These are phyloP conservation scores for Colletotrichum lentis DNA, from an alignment of 2,329 filamentous ascomycete genomes.

Conservation along the genomic window DNA sequence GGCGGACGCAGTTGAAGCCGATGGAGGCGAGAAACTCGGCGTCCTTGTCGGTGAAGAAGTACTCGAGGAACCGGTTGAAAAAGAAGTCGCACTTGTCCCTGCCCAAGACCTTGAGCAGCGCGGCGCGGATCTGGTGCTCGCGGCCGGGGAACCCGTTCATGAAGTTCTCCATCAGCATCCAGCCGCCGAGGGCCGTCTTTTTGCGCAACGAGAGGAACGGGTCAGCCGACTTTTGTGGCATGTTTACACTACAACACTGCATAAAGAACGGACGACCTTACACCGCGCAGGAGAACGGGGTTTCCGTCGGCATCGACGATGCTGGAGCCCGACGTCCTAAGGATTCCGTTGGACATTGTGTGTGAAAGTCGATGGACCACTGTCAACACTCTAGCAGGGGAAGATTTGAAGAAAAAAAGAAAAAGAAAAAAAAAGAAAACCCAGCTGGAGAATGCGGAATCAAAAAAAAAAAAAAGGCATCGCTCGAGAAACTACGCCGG, in stretches of 20 bases:
- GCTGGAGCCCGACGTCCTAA: constrained; percentile 31
- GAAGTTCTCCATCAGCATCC: constrained; percentile 66
- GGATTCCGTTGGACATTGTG: constrained; percentile 24
- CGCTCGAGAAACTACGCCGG: neutral
- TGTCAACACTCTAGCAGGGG: no score
- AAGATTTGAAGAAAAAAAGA: no score
- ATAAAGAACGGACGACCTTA: no score
- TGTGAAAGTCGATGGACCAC: neutral
- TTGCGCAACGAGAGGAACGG: no score
- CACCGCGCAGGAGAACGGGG: constrained; percentile 54
- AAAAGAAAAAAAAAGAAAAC: neutral
- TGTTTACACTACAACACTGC: no score
- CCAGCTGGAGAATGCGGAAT: neutral
- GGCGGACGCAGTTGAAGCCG: constrained; percentile 65
- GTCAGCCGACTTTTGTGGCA: no score
- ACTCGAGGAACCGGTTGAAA: constrained; percentile 64
- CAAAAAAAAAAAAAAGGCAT: neutral
- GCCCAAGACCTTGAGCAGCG: constrained; percentile 62
- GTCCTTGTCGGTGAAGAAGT: constrained; percentile 67
- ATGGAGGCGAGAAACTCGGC: constrained; percentile 65
- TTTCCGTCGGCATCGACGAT: constrained; percentile 57
- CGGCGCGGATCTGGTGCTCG: constrained; percentile 63
- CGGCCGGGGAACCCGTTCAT: constrained; percentile 69
- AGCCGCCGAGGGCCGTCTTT: constrained; percentile 47
- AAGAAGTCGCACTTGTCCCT: constrained; percentile 66